Base-by-base conservation (phyloP, 179 eudicot genomes). In the Drosera spatulata region DNA sequence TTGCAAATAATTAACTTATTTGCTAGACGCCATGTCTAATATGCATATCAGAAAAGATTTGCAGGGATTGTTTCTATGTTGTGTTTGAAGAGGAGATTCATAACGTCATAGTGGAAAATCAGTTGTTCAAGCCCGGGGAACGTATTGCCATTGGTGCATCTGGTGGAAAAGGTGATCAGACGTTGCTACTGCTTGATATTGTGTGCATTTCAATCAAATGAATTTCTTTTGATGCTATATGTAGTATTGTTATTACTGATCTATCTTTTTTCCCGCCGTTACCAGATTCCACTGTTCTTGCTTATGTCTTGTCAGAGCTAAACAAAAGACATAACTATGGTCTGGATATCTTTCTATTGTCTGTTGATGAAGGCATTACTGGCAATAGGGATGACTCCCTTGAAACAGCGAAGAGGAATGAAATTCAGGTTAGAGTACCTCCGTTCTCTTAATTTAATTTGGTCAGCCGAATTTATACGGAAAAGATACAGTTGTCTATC, bases 331-430 rank as follows among this genome's bases (percentile, higher is more conserved):
- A 85, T 67, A 83, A 78, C 65, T 91, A 91, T 65, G 95, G 89
- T 49, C 69, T 91, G 68, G 95, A 91, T 77, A 87, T 91, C 63
- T 91, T 91, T 75, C 77, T 91, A 50, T 74, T 88, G 55, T 91
- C 98, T 3, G 77, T 91, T 37, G 98, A 91, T 77, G 98, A 91
- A 80, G 98, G 98, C 61, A 91, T 91, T 72, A 88, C 96, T 33
- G 98, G 98, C 13, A 88, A 91, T 74, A 79, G 98, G 70, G 96
- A 91, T 76, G 98, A 91, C 66, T 91, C 98, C n/a, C 88, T 91
- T 64, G 95, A 91, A 78, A 91, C 98, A 64, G 98, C 85, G 69
- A 88, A 91, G 69, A 84, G 98, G 79, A 91, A 91, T 66, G 96
- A 91, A 76, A 56, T 91, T 66, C 98, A 91, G 87, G 98, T 84